Percentiles rank a stretch among this genome's conserved stretches.
phyloP scores from a whole-genome alignment of 1,284 basidiomycete species.

The Lentinula novae-zelandiae region DNA sequence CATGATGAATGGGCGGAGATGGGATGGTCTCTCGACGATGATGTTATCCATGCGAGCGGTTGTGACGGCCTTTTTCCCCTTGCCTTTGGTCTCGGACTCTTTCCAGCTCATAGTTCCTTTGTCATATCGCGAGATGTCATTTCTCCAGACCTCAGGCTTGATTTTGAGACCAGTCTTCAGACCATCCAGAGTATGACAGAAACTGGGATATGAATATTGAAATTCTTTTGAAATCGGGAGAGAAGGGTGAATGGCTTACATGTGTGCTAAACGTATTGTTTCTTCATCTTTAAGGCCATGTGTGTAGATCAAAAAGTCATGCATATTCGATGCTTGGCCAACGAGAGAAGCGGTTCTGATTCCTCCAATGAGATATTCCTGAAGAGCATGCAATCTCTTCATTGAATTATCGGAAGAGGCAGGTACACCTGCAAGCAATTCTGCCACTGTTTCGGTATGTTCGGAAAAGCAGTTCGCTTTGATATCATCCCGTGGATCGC shows the following conservation, averaged over 20 bases:
- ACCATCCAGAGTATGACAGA: constrained; percentile 57
- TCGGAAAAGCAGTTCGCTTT: constrained; percentile 33
- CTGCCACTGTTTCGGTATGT: constrained; percentile 39
- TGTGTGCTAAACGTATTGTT: constrained; percentile 54
- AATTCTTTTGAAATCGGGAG: neutral
- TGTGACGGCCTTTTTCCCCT: constrained; percentile 10
- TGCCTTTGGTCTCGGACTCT: constrained; percentile 20
- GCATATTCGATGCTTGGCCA: constrained; percentile 55
- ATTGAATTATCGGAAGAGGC: constrained; percentile 17
- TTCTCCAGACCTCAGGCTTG: constrained; percentile 24
- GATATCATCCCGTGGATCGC: constrained; percentile 41
- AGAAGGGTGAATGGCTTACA: constrained; percentile 35
- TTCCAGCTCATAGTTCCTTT: constrained; percentile 36
- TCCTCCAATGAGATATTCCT: constrained; percentile 45
- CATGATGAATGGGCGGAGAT: constrained; percentile 43
- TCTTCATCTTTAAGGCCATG: constrained; percentile 44
- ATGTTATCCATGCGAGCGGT: constrained; percentile 13
- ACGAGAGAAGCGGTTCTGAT: constrained; percentile 42
- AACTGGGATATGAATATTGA: constrained; percentile 33
- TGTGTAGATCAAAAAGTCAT: constrained; percentile 49
- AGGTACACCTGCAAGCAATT: constrained; percentile 31
- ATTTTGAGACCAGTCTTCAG: constrained; percentile 56
- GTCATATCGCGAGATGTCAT: constrained; percentile 27
- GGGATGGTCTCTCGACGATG: constrained; percentile 16
- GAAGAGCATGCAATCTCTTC: constrained; percentile 32